Base-by-base conservation (phyloP, 2,329 filamentous ascomycete species). In the Remersonia thermophila region DNA sequence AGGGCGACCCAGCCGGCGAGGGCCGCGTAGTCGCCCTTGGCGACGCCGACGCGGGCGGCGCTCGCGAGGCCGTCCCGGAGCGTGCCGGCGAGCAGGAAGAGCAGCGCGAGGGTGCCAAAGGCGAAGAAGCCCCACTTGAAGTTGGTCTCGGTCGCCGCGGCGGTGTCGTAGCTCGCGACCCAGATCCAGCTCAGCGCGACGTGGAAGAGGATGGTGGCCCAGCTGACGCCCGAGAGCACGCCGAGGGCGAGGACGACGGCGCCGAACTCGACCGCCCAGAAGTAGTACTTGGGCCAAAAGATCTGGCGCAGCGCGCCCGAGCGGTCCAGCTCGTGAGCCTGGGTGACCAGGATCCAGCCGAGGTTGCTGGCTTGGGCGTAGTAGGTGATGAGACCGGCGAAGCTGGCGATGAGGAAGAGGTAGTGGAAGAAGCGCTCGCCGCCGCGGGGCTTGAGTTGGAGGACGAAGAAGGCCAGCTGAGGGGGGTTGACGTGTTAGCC, bases 111-210 rank as follows among this genome's bases (percentile, higher is more conserved):
- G 11, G 63, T 66, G 43, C 68, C 69, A 38, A 71, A 69, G 42
- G 55, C 62, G 48, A 57, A 73, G 59, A 71, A 74, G 5, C 70
- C 71, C 69, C 69, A 73, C 53, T 71, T 72, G 55, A 73, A 73
- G 46, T 55, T 59, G 32, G 61, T 62, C 6, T 48, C 39, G 3
- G 65, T 69, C 53, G 62, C 66, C 35, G 69, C 65, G 15, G 57
- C 58, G 35, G 62, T 56, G 20, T 73, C 60, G 49, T 71, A 72
- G 15, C 57, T 55, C 46, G 71, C 46, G 42, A 71, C 48, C 65
- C 69, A 73, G 48, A 58, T 57, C 67, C 67, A 70, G 10, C 61
- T 48, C 16, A 71, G 54, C 43, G 58, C 53, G 42, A 73, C 51
- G 38, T 71, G 64, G 50, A 60, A 70, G 39, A 65, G 27, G 40